Conservation (phyloP, 225 moss, liverwort and hornwort species). For the Asterella californica region DNA sequence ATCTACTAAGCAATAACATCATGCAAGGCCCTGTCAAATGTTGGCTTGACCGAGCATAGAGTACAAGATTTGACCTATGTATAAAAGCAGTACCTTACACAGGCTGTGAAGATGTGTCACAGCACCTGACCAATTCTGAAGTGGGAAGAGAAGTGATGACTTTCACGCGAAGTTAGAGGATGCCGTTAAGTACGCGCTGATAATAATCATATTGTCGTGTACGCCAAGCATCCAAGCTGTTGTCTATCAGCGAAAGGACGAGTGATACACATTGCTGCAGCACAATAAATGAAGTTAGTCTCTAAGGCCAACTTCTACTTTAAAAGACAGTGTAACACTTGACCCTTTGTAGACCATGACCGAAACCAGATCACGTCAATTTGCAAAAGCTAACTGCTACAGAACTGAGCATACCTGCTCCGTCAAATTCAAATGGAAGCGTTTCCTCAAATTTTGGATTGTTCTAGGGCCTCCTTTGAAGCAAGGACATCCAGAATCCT, state of each 20-base stretch:
- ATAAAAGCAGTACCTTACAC: conserved; percentile 50
- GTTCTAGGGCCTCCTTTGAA: conserved; percentile 95
- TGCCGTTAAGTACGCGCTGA: conserved; percentile 98
- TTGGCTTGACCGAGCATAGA: conserved; percentile 47
- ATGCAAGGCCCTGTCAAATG: conserved; percentile 50
- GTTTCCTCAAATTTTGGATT: conserved; percentile 89
- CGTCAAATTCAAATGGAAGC: conserved; percentile 95
- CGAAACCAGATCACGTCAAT: background rate
- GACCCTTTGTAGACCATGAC: background rate
- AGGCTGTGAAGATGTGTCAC: conserved; percentile 34
- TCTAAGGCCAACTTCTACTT: background rate
- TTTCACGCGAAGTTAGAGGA: conserved; percentile 52
- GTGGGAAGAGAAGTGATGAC: conserved; percentile 24
- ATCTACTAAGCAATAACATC: conserved; percentile 46
- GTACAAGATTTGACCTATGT: conserved; percentile 41
- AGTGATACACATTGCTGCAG: conserved; percentile 98
- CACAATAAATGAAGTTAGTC: background rate
- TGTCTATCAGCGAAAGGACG: conserved; percentile 92
- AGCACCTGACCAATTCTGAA: conserved; percentile 36
- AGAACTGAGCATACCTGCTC: conserved; percentile 64
- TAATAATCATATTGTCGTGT: conserved; percentile 99
- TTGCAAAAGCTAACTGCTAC: background rate
- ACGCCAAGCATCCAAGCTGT: conserved; percentile 99
- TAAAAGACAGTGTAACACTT: no score
- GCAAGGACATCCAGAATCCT: conserved; percentile 99